A percentile compares a stretch with the other conserved stretches of the same genome.
Evolutionary conservation across 2,329 filamentous ascomycete genomes (phyloP).

Genomic region (Pyricularia grisea): DNA sequence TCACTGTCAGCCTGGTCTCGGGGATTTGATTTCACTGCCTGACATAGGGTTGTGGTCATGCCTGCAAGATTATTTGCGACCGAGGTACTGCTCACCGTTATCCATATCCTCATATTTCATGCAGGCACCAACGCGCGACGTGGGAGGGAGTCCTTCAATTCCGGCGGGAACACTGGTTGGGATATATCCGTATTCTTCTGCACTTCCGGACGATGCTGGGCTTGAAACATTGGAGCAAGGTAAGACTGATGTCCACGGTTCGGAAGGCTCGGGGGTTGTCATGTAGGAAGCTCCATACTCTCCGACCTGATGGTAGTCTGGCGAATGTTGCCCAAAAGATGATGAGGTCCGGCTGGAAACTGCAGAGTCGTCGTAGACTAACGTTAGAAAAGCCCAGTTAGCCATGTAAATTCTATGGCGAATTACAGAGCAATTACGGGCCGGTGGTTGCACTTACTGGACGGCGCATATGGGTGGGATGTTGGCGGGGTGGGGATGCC

Average conservation of each 20-base stretch:
- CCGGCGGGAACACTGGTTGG: conserved; percentile 37
- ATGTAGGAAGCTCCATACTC: conserved; percentile 31
- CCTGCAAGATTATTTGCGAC: conserved; percentile 4
- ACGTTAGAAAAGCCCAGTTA: neutral
- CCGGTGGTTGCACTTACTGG: conserved; percentile 22
- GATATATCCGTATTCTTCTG: conserved; percentile 40
- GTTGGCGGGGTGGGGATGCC: conserved; percentile 25
- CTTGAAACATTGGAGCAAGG: conserved; percentile 40
- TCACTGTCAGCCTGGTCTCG: neutral
- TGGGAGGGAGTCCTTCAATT: conserved; percentile 24
- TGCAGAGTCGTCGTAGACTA: conserved; percentile 10
- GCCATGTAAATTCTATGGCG: neutral
- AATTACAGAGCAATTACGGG: neutral
- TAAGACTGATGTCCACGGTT: conserved; percentile 35
- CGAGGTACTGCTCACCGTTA: conserved; percentile 10
- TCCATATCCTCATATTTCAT: conserved; percentile 25
- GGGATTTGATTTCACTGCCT: neutral
- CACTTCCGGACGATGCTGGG: conserved; percentile 36
- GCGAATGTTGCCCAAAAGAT: conserved; percentile 28
- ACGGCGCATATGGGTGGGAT: conserved; percentile 27
- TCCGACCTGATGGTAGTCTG: conserved; percentile 28
- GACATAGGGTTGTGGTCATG: conserved; percentile 1
- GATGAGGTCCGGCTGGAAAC: conserved; percentile 32
- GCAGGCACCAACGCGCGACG: conserved; percentile 20
- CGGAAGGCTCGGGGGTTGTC: conserved; percentile 31